A percentile compares a stretch with the other conserved stretches of the same genome.
Conservation (phyloP, 305 asterid genomes). For the Solanum hybrid region DNA sequence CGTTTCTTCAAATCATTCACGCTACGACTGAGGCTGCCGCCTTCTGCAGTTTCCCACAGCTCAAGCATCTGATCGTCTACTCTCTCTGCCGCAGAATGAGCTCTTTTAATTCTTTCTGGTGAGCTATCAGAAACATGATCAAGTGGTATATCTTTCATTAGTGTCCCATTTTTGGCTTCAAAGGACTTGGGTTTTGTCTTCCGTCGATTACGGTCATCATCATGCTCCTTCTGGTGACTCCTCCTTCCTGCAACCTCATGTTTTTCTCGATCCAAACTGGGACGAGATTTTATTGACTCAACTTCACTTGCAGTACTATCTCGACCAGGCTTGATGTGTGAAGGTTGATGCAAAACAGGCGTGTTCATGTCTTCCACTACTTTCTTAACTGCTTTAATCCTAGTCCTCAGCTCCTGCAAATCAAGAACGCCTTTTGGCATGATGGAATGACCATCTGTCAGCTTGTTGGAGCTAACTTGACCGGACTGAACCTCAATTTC, state of each 20-base stretch:
- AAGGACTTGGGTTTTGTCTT: constrained; percentile 45
- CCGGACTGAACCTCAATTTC: constrained; percentile 31
- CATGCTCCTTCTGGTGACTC: constrained; percentile 19
- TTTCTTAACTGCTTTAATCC: constrained; percentile 59
- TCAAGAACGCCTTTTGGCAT: constrained; percentile 26
- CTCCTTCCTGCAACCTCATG: constrained; percentile 31
- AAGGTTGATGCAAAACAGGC: constrained; percentile 23
- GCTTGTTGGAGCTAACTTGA: constrained; percentile 24
- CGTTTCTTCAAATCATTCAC: constrained; percentile 35
- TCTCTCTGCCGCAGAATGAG: constrained; percentile 21
- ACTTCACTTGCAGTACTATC: constrained; percentile 29
- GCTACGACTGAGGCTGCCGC: constrained; percentile 24
- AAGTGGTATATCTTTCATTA: constrained; percentile 80
- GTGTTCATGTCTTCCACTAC: constrained; percentile 54
- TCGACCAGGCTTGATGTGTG: constrained; percentile 21
- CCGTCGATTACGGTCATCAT: constrained; percentile 40
- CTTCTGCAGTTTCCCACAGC: constrained; percentile 57
- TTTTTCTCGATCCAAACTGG: constrained; percentile 36
- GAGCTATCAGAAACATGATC: constrained; percentile 56
- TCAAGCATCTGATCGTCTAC: constrained; percentile 66
- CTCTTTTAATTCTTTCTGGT: constrained; percentile 23
- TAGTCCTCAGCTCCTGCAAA: constrained; percentile 50
- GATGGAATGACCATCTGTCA: constrained; percentile 26
- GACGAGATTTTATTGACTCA: constrained; percentile 38
- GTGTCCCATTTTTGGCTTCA: constrained; percentile 34